These are phyloP conservation scores for Kodamaea laetipori DNA, from an alignment of 805 yeast genomes.

Conservation along the genomic window DNA sequence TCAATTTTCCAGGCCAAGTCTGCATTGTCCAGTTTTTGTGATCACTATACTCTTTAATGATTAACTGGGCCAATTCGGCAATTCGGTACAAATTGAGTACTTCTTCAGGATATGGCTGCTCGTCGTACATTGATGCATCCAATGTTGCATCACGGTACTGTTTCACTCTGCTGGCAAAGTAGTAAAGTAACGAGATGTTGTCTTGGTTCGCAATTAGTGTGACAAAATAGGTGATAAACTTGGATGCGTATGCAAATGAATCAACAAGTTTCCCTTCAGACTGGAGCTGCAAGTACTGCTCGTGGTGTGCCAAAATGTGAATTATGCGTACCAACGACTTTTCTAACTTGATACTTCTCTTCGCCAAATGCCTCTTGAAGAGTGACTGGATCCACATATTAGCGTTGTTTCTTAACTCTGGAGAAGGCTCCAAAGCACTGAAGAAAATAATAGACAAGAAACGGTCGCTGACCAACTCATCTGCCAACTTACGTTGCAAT, in stretches of 20 bases:
- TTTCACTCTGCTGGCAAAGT: slow-evolving; percentile 75
- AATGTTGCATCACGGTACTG: slow-evolving; percentile 66
- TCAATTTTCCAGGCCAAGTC: slow-evolving; percentile 80
- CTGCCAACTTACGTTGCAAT: slow-evolving; percentile 53
- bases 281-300: slow-evolving; percentile 54
- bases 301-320: slow-evolving; percentile 74
- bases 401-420: slow-evolving; percentile 48
- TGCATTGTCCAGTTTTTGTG: slow-evolving; percentile 66
- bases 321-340: slow-evolving; percentile 65
- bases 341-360: slow-evolving; percentile 56
- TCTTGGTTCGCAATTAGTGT: slow-evolving; percentile 61
- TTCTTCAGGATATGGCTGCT: slow-evolving; percentile 24
- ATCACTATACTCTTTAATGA: slow-evolving; percentile 59
- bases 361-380: slow-evolving; percentile 38
- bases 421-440: slow-evolving; percentile 74
- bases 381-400: slow-evolving; percentile 74
- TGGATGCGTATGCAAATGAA: slow-evolving; percentile 49
- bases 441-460: slow-evolving; percentile 71
- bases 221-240: slow-evolving; percentile 61
- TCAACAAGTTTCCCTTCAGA: slow-evolving; percentile 19
- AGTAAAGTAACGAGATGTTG: slow-evolving; percentile 72
- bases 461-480: slow-evolving; percentile 58
- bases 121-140: slow-evolving; percentile 32
- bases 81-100: slow-evolving; percentile 56
- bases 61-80: slow-evolving; percentile 72